These are phyloP conservation scores for Amphibolis antarctica DNA, from an alignment of 106 monocot species.

Conservation along the genomic window DNA sequence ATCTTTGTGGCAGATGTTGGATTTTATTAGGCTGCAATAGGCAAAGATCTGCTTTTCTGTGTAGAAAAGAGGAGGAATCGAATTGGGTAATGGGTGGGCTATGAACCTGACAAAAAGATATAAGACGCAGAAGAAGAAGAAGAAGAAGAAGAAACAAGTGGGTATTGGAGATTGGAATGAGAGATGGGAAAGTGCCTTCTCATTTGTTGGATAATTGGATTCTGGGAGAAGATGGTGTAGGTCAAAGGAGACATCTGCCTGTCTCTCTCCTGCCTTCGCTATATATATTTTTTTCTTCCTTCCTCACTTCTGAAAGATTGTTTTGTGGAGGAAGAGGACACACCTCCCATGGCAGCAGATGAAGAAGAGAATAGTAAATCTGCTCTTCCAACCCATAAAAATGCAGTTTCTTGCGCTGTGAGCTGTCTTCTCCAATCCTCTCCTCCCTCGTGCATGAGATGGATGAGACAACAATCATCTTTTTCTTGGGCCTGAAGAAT, in stretches of 20 bases:
- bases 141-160: background rate
- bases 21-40: background rate
- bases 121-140: background rate
- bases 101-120: too few relatives aligned
- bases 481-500: too few relatives aligned
- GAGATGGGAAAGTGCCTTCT: too few relatives aligned
- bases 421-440: too few relatives aligned
- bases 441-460: too few relatives aligned
- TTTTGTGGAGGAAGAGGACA: background rate
- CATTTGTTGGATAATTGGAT: too few relatives aligned
- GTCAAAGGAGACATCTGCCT: background rate
- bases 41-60: background rate
- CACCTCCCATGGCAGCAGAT: too few relatives aligned
- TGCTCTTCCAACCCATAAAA: conserved; percentile 3
- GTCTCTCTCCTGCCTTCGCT: background rate
- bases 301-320: background rate
- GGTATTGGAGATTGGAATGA: background rate
- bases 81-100: background rate
- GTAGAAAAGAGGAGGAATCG: background rate
- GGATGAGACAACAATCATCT: too few relatives aligned
- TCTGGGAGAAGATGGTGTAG: too few relatives aligned
- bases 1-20: background rate
- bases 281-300: background rate
- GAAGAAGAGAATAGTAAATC: conserved; percentile 5
- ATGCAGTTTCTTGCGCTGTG: too few relatives aligned